Evolutionary conservation across 1,284 basidiomycete species (phyloP), one percentile per base, ranked within the genome.

Genomic region (Ceratobasidium sp.): DNA sequence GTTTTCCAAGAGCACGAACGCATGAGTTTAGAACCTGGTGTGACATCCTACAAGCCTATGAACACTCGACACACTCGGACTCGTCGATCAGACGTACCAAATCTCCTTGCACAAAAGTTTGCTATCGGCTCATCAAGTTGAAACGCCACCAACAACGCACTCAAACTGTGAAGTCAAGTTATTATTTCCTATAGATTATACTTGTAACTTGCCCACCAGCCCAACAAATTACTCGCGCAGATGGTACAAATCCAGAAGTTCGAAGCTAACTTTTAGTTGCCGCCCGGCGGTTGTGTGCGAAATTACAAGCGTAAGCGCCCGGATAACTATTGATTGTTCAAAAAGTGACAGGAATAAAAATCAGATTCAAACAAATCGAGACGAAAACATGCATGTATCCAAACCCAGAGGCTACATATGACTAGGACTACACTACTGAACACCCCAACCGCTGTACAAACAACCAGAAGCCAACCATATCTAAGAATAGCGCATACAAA

Each of bases 371-470:
- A 8, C 5, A 50, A 25, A 50, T 23, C 30, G 36, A 42, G 41
- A 64, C n/a, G 4, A 50, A 39, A 30, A 33, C 16, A 53, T 39
- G 39, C 52, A 64, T 41, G 39, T 27, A 54, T 52, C 44, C 23
- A 44, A 44, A 46, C 16, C 29, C 8, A n/a, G 30, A 29, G 52
- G n/a, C 30, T 41, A 8, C 49, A 44, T 44, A 54, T 9, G 47
- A 50, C 60, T 64, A 64, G 11, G 39, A 64, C 60, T 64, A 64
- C 60, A 64, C 52, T 54, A 64, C 19, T 8, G 41, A 30, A 62
- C 30, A n/a, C n/a, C n/a, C 30, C 29, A 29, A 21, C 9, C 9
- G 30, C 36, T 23, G 49, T 36, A 54, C 52, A 53, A 53, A 42
- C 50, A 23, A 46, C 14, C 60, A 13, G 21, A 23, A 16, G 47